Evolutionary conservation across 2,329 filamentous ascomycete genomes (phyloP).

Genomic region (Dothideomycetes sp.): DNA sequence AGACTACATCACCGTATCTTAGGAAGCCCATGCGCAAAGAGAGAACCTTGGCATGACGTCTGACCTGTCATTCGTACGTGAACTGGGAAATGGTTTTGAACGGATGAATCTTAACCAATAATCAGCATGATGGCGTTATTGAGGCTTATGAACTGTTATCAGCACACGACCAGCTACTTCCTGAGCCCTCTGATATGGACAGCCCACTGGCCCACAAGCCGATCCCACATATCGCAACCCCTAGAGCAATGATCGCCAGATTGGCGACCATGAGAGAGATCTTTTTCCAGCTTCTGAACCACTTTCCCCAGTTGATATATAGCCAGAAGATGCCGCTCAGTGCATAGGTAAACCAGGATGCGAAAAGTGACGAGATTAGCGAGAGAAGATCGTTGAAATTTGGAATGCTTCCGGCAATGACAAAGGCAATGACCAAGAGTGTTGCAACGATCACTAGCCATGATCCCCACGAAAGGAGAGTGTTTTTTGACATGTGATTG

Average conservation of each 20-base stretch:
- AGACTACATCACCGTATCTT: too few relatives aligned
- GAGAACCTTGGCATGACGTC: too few relatives aligned
- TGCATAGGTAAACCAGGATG: constrained; percentile 45
- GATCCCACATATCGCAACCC: constrained; percentile 17
- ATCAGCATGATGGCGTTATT: neutral
- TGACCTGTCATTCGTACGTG: too few relatives aligned
- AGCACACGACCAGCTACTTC: constrained; percentile 7
- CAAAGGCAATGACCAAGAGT: constrained; percentile 53
- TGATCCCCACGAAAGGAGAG: constrained; percentile 33
- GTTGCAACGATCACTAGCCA: constrained; percentile 48
- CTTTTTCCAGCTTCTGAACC: constrained; percentile 31
- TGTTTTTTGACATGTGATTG: constrained; percentile 28
- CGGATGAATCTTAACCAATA: too few relatives aligned
- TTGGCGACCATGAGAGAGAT: constrained; percentile 31
- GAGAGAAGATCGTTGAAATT: constrained; percentile 8
- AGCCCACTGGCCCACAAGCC: constrained; percentile 13
- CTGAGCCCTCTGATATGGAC: constrained; percentile 1
- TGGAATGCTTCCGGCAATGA: constrained; percentile 46
- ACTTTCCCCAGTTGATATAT: constrained; percentile 34
- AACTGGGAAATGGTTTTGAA: too few relatives aligned
- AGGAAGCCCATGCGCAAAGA: too few relatives aligned
- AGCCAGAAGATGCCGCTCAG: constrained; percentile 16
- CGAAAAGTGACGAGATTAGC: constrained; percentile 46
- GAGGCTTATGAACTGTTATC: constrained; percentile 1
- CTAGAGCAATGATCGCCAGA: constrained; percentile 22